Percentiles rank a stretch among this genome's conserved stretches.
phyloP scores from a whole-genome alignment of 2,329 filamentous ascomycete genomes.

The Ophiocordyceps polyrhachis-furcata region DNA sequence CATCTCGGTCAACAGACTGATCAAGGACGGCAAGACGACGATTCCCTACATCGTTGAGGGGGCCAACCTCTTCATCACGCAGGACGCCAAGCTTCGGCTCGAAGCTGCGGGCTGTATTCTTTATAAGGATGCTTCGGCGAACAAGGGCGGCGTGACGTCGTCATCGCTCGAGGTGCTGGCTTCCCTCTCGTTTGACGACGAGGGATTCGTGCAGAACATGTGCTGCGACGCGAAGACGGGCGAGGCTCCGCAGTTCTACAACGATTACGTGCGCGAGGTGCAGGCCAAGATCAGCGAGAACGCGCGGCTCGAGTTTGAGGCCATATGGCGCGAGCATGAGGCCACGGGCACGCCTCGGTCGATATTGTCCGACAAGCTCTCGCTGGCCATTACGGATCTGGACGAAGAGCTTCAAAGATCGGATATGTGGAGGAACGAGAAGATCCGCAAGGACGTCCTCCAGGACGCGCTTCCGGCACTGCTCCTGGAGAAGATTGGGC shows the following conservation, averaged over 20 bases:
- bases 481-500: conserved; percentile 72
- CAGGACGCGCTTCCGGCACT: conserved; percentile 71
- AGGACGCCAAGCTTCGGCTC: conserved; percentile 88
- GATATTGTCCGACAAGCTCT: conserved; percentile 80
- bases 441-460: conserved; percentile 60
- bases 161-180: conserved; percentile 93
- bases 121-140: conserved; percentile 95
- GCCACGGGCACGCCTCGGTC: conserved; percentile 62
- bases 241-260: conserved; percentile 74
- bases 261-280: conserved; percentile 78
- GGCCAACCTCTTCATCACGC: conserved; percentile 95
- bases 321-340: conserved; percentile 90
- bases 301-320: conserved; percentile 86
- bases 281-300: conserved; percentile 85
- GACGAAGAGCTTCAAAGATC: conserved; percentile 93
- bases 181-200: conserved; percentile 83
- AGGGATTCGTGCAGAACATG: conserved; percentile 82
- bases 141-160: conserved; percentile 96
- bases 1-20: conserved; percentile 68
- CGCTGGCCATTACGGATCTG: conserved; percentile 81
- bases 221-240: conserved; percentile 53
- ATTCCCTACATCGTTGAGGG: conserved; percentile 96
- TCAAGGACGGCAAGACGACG: conserved; percentile 68
- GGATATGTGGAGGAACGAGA: conserved; percentile 72
- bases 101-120: conserved; percentile 90